Evolutionary conservation across 495 filamentous ascomycete genomes (phyloP).

Genomic region (Xylaria palmicola): DNA sequence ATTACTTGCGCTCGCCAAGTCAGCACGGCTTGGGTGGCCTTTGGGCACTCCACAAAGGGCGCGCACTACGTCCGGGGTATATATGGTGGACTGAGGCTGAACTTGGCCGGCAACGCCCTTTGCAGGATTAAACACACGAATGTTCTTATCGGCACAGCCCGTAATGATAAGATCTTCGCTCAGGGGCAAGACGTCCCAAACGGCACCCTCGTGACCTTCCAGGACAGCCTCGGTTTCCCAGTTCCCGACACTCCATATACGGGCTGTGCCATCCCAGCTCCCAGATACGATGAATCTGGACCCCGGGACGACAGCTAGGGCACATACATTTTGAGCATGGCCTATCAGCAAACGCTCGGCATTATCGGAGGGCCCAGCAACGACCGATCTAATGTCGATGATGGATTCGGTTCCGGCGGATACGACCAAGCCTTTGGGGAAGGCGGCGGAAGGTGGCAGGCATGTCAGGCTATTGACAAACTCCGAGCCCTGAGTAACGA

Average conservation of each 20-base stretch:
- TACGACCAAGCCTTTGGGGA: slow-evolving; percentile 77
- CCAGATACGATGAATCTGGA: slow-evolving; percentile 78
- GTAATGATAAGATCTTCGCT: slow-evolving; percentile 81
- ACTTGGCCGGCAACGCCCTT: slow-evolving; percentile 77
- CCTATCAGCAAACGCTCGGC: slow-evolving; percentile 84
- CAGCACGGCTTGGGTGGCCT: slow-evolving; percentile 72
- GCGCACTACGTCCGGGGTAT: slow-evolving; percentile 79
- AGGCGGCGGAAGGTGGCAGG: slow-evolving; percentile 63
- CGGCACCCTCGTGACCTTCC: slow-evolving; percentile 69
- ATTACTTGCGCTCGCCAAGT: slow-evolving; percentile 88
- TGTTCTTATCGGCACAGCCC: slow-evolving; percentile 85
- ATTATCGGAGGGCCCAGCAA: slow-evolving; percentile 60
- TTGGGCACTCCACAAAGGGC: slow-evolving; percentile 80
- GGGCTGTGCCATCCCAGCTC: slow-evolving; percentile 89
- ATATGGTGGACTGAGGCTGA: slow-evolving; percentile 69
- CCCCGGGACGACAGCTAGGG: slow-evolving; percentile 73
- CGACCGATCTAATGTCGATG: slow-evolving; percentile 81
- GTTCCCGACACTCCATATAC: slow-evolving; percentile 71
- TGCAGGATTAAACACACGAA: slow-evolving; percentile 70
- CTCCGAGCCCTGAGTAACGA: slow-evolving; percentile 70
- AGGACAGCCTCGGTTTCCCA: slow-evolving; percentile 75
- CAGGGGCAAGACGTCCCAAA: slow-evolving; percentile 88
- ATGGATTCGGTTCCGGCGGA: slow-evolving; percentile 88
- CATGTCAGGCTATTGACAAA: slow-evolving; percentile 87
- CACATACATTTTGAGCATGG: slow-evolving; percentile 81